A percentile compares a stretch with the other conserved stretches of the same genome.
Conservation (phyloP, 352 stramenopile species). For the Globisporangium abappressorium region DNA sequence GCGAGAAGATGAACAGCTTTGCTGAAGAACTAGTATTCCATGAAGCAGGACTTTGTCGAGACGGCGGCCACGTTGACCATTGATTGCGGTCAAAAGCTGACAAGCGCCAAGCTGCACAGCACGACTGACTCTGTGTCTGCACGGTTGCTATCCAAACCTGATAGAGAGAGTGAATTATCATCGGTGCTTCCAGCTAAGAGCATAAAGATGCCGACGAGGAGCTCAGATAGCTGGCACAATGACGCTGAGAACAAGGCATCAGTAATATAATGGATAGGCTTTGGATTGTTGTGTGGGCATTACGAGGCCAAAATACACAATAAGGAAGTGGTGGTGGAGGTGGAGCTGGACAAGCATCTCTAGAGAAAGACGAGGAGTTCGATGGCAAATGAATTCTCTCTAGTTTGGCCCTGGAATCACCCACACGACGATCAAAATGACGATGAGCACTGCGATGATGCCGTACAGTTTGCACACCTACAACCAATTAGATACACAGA, state of each 20-base stretch:
- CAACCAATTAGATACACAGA: neutral
- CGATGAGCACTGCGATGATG: constrained; percentile 60
- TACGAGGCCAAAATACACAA: constrained; percentile 4
- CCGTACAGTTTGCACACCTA: constrained; percentile 73
- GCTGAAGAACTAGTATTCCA: neutral
- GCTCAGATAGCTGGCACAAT: no score
- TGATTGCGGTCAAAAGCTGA: neutral
- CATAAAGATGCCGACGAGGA: neutral
- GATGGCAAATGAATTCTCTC: neutral
- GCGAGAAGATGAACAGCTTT: neutral
- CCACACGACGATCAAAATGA: constrained; percentile 59
- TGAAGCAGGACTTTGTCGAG: neutral
- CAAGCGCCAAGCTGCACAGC: neutral
- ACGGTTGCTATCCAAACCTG: neutral
- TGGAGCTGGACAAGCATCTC: neutral
- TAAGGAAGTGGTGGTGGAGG: neutral
- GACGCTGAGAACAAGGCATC: neutral
- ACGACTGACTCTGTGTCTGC: neutral
- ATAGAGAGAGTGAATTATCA: neutral
- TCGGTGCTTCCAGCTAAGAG: neutral
- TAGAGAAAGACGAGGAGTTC: neutral
- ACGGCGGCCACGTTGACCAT: neutral
- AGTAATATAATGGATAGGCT: neutral
- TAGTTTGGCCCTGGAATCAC: constrained; percentile 32
- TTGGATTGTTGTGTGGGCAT: neutral